A percentile compares a stretch with the other conserved stretches of the same genome.
phyloP scores from a whole-genome alignment of 169 alveolate species.

The Theileria luwenshuni region DNA sequence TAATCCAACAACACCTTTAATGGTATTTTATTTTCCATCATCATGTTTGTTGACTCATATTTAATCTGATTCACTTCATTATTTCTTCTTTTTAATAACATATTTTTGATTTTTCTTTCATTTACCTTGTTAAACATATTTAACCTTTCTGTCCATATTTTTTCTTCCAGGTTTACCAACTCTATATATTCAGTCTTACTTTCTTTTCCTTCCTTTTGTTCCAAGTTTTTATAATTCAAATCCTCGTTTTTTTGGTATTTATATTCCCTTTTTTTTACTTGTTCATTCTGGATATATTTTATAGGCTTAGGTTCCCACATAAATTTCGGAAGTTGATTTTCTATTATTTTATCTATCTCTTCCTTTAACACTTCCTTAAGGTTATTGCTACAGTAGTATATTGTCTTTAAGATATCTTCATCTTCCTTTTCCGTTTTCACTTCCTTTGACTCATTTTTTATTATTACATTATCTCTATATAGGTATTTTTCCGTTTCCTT shows the following conservation, averaged over 20 bases:
- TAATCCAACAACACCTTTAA: constrained; percentile 32
- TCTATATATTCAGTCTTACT: constrained; percentile 12
- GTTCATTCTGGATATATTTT: not conserved
- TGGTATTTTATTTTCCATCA: constrained; percentile 28
- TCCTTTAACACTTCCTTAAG: constrained; percentile 48
- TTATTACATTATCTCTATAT: constrained; percentile 3
- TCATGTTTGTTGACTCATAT: constrained; percentile 33
- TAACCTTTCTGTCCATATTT: not conserved
- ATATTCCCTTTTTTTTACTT: not conserved
- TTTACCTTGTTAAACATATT: constrained; percentile 31
- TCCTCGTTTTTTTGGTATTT: not conserved
- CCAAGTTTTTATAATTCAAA: not conserved
- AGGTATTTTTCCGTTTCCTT: not conserved
- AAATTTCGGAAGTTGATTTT: not conserved
- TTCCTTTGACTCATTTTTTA: constrained; percentile 19
- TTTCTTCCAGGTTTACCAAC: constrained; percentile 9
- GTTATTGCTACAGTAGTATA: not conserved
- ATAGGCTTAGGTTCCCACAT: constrained; percentile 20
- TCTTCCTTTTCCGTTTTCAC: constrained; percentile 7
- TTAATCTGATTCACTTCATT: not conserved
- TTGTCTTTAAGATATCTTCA: constrained; percentile 5
- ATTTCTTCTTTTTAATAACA: constrained; percentile 16
- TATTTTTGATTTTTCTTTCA: constrained; percentile 19
- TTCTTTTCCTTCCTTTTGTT: not conserved
- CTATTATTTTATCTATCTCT: constrained; percentile 52